Conservation (phyloP, 1,139 yeast species). For the Yamadazyma diospyri region DNA sequence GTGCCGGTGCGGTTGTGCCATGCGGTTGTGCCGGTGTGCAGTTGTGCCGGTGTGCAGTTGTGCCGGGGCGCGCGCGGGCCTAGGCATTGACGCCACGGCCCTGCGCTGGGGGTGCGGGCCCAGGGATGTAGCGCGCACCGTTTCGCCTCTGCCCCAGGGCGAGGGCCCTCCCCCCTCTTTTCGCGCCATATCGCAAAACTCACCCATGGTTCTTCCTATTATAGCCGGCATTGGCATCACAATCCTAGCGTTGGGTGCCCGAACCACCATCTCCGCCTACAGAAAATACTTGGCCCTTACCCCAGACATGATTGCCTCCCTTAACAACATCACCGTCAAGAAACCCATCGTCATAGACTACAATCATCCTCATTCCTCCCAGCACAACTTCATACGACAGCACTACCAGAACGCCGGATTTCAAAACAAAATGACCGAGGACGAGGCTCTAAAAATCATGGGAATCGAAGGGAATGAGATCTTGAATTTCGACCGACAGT, state of each 20-base stretch:
- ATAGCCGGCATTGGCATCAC: constrained; percentile 58
- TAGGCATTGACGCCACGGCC: no score
- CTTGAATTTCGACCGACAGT: constrained; percentile 35
- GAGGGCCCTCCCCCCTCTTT: not conserved
- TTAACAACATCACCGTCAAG: constrained; percentile 39
- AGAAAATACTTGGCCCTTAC: constrained; percentile 42
- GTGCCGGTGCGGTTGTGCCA: no score
- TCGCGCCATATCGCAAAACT: not conserved
- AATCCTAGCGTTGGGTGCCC: constrained; percentile 48
- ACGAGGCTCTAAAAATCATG: constrained; percentile 54
- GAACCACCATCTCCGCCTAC: constrained; percentile 46
- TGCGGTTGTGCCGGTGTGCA: no score
- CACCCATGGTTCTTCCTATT: constrained; percentile 40
- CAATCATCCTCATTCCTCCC: constrained; percentile 19
- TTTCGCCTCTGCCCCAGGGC: no score
- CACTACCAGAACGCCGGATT: constrained; percentile 49
- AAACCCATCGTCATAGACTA: constrained; percentile 14
- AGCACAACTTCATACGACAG: constrained; percentile 22
- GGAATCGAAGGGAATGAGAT: constrained; percentile 56
- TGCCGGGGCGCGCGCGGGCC: no score
- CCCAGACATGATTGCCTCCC: constrained; percentile 53
- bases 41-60: no score
- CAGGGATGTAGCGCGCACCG: no score
- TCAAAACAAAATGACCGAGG: constrained; percentile 50
- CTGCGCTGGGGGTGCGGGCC: no score